Conservation (phyloP, 1,284 basidiomycete genomes). For the Ustilago nuda region DNA sequence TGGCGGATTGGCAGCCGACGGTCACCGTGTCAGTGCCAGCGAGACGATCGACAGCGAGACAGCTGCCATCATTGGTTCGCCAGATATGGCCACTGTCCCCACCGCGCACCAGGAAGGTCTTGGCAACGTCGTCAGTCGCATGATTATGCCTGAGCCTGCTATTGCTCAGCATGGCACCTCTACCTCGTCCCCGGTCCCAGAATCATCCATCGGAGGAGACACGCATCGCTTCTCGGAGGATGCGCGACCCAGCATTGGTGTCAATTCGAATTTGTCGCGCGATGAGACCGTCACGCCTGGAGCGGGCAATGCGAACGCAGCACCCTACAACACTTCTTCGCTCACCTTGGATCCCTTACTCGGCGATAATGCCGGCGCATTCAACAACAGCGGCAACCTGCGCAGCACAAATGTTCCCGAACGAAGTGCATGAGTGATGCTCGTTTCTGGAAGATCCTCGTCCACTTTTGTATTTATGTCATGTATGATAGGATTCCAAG, state of each 20-base stretch:
- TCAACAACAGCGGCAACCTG: background rate
- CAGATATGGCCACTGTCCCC: slow-evolving; percentile 23
- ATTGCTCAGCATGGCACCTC: slow-evolving; percentile 13
- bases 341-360: slow-evolving; percentile 41
- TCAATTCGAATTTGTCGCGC: slow-evolving; percentile 26
- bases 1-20: slow-evolving; percentile 14
- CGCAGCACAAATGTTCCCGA: slow-evolving; percentile 1
- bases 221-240: slow-evolving; percentile 12
- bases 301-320: slow-evolving; percentile 6
- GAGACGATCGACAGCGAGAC: slow-evolving; percentile 52
- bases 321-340: slow-evolving; percentile 22
- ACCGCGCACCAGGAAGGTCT: slow-evolving; percentile 41
- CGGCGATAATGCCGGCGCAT: slow-evolving; percentile 27
- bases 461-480: background rate
- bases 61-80: slow-evolving; percentile 33
- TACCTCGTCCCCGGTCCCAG: slow-evolving; percentile 9
- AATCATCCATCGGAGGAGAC: slow-evolving; percentile 13
- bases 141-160: slow-evolving; percentile 35
- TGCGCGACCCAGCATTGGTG: slow-evolving; percentile 32
- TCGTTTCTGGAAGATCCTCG: background rate
- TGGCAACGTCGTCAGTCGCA: slow-evolving; percentile 40
- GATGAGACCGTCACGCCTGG: slow-evolving; percentile 17
- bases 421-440: background rate
- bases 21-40: slow-evolving; percentile 33
- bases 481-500: background rate